phyloP scores from a whole-genome alignment of 164 flowering plant species.

The Vitis rupestris region DNA sequence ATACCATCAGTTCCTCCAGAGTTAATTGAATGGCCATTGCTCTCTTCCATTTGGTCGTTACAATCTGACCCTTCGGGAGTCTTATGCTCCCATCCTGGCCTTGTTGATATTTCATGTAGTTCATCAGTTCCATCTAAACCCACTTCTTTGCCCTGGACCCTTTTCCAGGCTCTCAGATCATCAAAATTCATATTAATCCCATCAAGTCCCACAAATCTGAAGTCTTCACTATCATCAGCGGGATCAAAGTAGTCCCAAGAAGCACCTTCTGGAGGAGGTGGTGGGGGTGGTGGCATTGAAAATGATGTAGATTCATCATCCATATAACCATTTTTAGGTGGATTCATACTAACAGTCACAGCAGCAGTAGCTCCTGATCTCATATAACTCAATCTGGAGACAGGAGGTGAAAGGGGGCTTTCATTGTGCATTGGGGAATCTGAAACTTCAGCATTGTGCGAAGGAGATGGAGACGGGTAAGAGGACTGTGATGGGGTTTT shows the following conservation, averaged over 20 bases:
- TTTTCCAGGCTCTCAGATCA: conserved; percentile 29
- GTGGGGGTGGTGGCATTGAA: conserved; percentile 62
- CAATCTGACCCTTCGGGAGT: conserved; percentile 8
- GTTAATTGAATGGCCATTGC: conserved; percentile 11
- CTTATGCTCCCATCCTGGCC: conserved; percentile 19
- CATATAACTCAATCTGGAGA: conserved; percentile 64
- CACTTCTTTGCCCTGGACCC: conserved; percentile 25
- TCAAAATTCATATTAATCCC: conserved; percentile 29
- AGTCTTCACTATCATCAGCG: conserved; percentile 42
- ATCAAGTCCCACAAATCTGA: conserved; percentile 41
- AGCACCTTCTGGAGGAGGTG: conserved; percentile 51
- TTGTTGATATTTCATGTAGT: conserved; percentile 21
- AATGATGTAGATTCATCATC: conserved; percentile 52
- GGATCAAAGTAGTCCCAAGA: conserved; percentile 93
- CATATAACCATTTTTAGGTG: conserved; percentile 29
- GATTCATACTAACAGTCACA: conserved; percentile 54
- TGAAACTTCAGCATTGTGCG: conserved; percentile 45
- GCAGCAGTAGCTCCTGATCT: conserved; percentile 46
- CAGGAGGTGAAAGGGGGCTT: conserved; percentile 46
- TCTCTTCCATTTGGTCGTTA: conserved; percentile 8
- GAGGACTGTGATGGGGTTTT: conserved; percentile 83
- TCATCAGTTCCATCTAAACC: conserved; percentile 24
- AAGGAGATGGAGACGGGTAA: conserved; percentile 75
- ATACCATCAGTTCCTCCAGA: conserved; percentile 22
- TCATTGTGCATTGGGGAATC: conserved; percentile 52